Evolutionary conservation across 2,329 filamentous ascomycete genomes (phyloP).

Genomic region (Xylariales sp.): DNA sequence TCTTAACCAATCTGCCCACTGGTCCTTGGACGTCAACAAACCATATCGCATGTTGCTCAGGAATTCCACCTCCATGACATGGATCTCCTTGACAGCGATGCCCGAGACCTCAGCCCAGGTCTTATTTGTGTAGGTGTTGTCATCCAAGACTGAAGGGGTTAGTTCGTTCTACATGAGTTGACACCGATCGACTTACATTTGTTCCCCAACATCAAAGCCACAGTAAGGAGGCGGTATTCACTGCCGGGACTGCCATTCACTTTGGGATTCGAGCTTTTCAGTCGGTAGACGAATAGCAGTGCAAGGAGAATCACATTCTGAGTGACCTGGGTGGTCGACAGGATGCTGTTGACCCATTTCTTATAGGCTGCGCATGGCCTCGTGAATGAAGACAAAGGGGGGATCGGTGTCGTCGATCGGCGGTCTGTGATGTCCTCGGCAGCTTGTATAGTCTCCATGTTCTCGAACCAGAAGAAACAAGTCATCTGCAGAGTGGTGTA

Average conservation of each 20-base stretch:
- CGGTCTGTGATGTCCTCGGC: constrained; percentile 58
- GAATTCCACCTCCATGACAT: constrained; percentile 99
- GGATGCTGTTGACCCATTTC: constrained; percentile 88
- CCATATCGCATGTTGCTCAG: constrained; percentile 97
- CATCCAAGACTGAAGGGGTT: constrained; percentile 67
- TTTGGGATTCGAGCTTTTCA: constrained; percentile 84
- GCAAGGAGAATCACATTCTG: constrained; percentile 92
- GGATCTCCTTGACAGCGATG: constrained; percentile 89
- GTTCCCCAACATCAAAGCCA: constrained; percentile 95
- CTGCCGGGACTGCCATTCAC: constrained; percentile 91
- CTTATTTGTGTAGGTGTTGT: constrained; percentile 99
- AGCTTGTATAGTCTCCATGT: constrained; percentile 69
- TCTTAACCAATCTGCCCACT: constrained; percentile 84
- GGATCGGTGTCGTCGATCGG: constrained; percentile 31
- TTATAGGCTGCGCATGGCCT: constrained; percentile 75
- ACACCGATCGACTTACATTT: constrained; percentile 79
- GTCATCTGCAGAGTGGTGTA: constrained; percentile 61
- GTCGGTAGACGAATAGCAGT: constrained; percentile 83
- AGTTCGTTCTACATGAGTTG: too few species aligned
- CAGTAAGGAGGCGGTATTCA: constrained; percentile 87
- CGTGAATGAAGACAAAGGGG: constrained; percentile 62
- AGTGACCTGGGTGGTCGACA: constrained; percentile 92
- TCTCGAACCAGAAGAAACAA: constrained; percentile 97
- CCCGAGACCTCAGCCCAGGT: constrained; percentile 98
- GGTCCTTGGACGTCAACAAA: constrained; percentile 74